Evolutionary conservation across 768 basidiomycete species (phyloP), one percentile per base, ranked within the genome.

Genomic region (Suillus luteus): DNA sequence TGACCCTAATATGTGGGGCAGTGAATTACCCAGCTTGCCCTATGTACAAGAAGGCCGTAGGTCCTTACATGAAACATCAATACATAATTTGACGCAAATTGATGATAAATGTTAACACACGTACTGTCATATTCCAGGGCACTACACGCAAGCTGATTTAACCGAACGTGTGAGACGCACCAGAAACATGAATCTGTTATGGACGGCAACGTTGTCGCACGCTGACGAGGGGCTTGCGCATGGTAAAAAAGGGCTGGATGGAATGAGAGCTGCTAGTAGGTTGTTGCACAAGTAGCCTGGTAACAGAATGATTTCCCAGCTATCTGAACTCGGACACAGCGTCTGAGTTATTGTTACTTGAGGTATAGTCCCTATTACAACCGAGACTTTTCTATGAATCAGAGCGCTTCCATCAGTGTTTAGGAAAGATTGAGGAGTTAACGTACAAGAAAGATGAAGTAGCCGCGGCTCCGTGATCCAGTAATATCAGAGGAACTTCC

Each of bases 401-500:
- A 54, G 48, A 48, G 10, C 31, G 33, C 52, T 54, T 15, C 2
- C 19, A 19, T 37, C 54, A 12, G 35, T 37, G 19, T 14, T 55
- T 11, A 35, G n/a, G n/a, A 37, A 55, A 22, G 12, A 35, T 22
- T 14, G 4, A 15, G 49, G 7, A 27, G 24, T 27, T 27, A 24
- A 51, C 49, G 49, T 14, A 51, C 49, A 9, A 51, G 24, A 15
- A 24, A 49, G 6, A 6, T 27, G 24, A 5, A 24, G 22, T 49
- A 49, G 24, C 37, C 14, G 10, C 22, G 22, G 37, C 31, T 17
- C 27, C 17, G 17, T 10, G 31, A 31, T 24, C 55, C 14, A 12
- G 15, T 14, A 24, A 38, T 38, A 41, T 67, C 68, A 71, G 43
- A 46, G 64, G 49, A 93, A 93, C 66, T 82, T 86, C 44, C 92